phyloP scores from a whole-genome alignment of 1,284 basidiomycete species.

The Cystobasidium sp. region DNA sequence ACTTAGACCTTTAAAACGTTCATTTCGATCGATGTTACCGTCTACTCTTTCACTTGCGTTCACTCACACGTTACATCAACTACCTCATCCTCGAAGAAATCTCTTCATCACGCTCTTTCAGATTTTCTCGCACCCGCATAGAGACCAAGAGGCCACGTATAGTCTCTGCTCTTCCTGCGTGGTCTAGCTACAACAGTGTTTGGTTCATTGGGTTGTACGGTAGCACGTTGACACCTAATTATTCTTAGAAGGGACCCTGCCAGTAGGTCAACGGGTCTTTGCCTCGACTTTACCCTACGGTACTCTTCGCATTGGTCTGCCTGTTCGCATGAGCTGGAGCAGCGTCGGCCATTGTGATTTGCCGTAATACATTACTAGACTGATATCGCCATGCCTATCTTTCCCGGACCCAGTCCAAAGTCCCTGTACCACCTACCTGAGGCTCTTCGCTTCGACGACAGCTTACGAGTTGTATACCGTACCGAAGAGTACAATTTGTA shows the following conservation, averaged over 20 bases:
- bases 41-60: background rate
- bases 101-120: constrained; percentile 4
- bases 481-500: too few relatives aligned
- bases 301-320: too few relatives aligned
- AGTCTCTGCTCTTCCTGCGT: background rate
- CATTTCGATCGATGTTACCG: background rate
- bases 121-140: constrained; percentile 5
- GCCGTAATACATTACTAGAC: too few relatives aligned
- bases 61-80: background rate
- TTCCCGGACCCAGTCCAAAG: too few relatives aligned
- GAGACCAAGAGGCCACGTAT: background rate
- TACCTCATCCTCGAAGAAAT: background rate
- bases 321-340: too few relatives aligned
- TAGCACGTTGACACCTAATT: background rate
- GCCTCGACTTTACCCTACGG: background rate
- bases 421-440: too few relatives aligned
- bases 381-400: too few relatives aligned
- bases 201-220: background rate
- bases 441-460: too few relatives aligned
- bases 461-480: too few relatives aligned
- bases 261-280: background rate
- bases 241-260: too few relatives aligned
- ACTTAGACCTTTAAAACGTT: constrained; percentile 1
- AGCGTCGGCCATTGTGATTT: too few relatives aligned
- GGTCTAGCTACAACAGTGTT: background rate